These are phyloP conservation scores for Dictyostelium purpureum DNA, from an alignment of 78 protist genomes.

Conservation along the genomic window DNA sequence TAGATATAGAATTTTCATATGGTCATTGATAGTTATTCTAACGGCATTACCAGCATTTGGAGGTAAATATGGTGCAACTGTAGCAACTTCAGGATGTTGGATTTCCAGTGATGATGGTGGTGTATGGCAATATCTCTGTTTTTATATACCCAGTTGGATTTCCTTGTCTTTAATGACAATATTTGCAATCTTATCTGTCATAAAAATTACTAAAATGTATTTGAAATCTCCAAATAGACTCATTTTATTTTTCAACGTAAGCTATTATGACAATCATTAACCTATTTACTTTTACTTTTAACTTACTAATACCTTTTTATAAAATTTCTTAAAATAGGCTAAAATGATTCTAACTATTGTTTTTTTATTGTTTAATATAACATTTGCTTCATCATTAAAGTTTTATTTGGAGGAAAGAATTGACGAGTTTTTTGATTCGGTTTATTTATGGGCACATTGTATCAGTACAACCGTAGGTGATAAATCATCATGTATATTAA, in stretches of 20 bases:
- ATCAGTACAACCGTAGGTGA: not conserved
- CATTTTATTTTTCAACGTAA: constrained; percentile 32
- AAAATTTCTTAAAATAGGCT: constrained; percentile 8
- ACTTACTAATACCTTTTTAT: too few relatives aligned
- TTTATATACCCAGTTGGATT: constrained; percentile 17
- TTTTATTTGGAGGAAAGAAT: not conserved
- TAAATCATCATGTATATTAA: not conserved
- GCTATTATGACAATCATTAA: not conserved
- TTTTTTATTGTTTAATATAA: constrained; percentile 4
- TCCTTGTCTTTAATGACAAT: not conserved
- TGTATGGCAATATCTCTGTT: constrained; percentile 5
- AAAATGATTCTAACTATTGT: constrained; percentile 11
- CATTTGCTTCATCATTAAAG: constrained; percentile 18
- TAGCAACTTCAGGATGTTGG: constrained; percentile 16
- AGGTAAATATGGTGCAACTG: not conserved
- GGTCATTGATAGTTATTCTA: not conserved
- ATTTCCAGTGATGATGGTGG: not conserved
- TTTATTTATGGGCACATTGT: constrained; percentile 5
- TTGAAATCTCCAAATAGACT: not conserved
- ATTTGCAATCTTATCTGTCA: not conserved
- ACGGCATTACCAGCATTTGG: not conserved
- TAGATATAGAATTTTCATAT: too few relatives aligned
- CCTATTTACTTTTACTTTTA: too few relatives aligned
- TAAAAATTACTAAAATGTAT: constrained; percentile 10
- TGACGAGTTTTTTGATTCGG: not conserved